Evolutionary conservation across 192 early-diverging fungal species (phyloP), one percentile per base, ranked within the genome.

Genomic region (Gigaspora rosea): DNA sequence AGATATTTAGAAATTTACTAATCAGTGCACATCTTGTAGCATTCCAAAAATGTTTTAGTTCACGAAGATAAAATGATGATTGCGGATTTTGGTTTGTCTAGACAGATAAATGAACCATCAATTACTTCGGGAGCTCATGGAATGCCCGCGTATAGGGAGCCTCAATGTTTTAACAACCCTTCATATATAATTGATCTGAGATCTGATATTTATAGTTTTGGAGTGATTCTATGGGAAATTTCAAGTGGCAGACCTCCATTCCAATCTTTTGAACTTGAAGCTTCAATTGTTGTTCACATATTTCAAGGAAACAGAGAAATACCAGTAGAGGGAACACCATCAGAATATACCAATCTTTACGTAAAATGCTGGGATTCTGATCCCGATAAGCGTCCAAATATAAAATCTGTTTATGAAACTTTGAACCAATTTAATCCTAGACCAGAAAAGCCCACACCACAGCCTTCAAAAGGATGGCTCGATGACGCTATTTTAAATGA

Each of bases 141-240:
- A 52, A 72, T 8, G 13, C 16, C 47, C 10, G 52, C 52, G 7
- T 72, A 72, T 35, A 35, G 33, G 1, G 71, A 72, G 1, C 71
- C 71, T 0, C 18, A 35, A 35, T 72, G 20, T 18, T 4, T 52
- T 32, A 68, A 68, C 7, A 36, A 68, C 11, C 20, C 27, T 27
- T 13, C 18, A 18, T 56, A 56, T 56, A 18, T 56, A 56, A 18
- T 56, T 56, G 33, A 10, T 33, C 22, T 27, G 41, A 68, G 36
- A 48, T 68, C 66, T 8, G 82, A 83, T 20, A 80, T 83, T 41
- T 83, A 80, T 20, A 80, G 79, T 33, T 71, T 83, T 36, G 82
- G 82, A 32, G 78, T 83, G 2, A 65, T 83, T 4, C 48, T 83
- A 7, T 83, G 82, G 82, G 82, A 83, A 66, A 47, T 83, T 47